phyloP scores from a whole-genome alignment of 2,329 filamentous ascomycete species.

The Penicillium fuscoglaucum region DNA sequence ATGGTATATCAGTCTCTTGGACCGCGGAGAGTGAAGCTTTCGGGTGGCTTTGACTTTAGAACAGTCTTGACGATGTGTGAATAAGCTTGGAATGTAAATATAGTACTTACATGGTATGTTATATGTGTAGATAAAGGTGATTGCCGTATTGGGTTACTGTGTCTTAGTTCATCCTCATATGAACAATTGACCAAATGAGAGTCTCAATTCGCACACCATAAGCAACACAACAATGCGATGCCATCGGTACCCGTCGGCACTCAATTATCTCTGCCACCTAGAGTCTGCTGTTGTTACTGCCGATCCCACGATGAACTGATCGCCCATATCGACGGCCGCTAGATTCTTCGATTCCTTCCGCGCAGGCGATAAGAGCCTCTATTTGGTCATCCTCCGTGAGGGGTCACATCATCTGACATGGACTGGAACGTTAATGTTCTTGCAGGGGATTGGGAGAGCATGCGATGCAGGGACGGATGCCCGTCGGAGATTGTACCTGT shows the following conservation, averaged over 20 bases:
- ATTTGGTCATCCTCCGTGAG: constrained; percentile 7
- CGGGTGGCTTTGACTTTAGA: constrained; percentile 6
- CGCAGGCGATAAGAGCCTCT: constrained; percentile 6
- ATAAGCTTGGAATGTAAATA: not conserved
- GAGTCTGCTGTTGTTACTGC: not conserved
- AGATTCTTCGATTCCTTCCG: constrained; percentile 4
- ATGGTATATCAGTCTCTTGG: not conserved
- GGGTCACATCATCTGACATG: constrained; percentile 17
- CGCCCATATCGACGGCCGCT: not conserved
- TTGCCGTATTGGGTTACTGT: not conserved
- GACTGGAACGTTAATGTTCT: not conserved
- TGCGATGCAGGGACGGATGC: constrained; percentile 6
- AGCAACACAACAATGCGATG: not conserved
- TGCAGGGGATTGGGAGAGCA: not conserved
- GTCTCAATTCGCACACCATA: not conserved
- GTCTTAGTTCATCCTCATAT: not conserved
- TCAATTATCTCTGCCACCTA: not conserved
- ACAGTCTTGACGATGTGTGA: not conserved
- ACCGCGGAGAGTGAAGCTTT: constrained; percentile 10
- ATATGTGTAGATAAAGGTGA: not conserved
- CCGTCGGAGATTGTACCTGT: constrained; percentile 10
- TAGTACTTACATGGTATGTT: too few species aligned
- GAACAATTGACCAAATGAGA: not conserved
- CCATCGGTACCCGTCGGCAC: not conserved
- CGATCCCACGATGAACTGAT: constrained; percentile 10